Evolutionary conservation across 75 land plant genomes (phyloP).

Genomic region (Cunninghamia lanceolata): DNA sequence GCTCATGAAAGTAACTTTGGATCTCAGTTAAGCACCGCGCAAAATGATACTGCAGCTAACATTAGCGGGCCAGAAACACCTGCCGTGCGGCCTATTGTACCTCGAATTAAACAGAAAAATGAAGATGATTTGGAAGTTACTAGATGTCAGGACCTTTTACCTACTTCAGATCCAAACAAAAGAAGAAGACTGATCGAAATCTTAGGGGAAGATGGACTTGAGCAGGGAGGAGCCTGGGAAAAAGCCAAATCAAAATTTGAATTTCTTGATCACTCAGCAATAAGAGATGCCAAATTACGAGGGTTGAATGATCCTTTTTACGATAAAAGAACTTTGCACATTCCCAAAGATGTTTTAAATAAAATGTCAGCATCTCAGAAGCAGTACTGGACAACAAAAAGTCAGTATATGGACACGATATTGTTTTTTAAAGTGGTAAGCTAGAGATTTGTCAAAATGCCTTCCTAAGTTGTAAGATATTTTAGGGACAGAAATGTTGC

Average conservation of each 20-base stretch:
- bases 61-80: constrained; percentile 48
- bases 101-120: constrained; percentile 63
- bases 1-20: background rate
- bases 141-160: constrained; percentile 9
- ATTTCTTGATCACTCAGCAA: constrained; percentile 68
- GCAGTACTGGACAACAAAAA: constrained; percentile 85
- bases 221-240: constrained; percentile 38
- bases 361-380: constrained; percentile 90
- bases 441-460: background rate
- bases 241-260: constrained; percentile 64
- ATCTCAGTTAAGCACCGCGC: background rate
- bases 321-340: constrained; percentile 74
- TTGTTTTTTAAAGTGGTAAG: constrained; percentile 96
- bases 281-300: constrained; percentile 69
- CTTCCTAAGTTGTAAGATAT: background rate
- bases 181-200: constrained; percentile 48
- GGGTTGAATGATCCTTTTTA: constrained; percentile 66
- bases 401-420: constrained; percentile 89
- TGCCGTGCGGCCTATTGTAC: constrained; percentile 39
- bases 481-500: background rate
- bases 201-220: constrained; percentile 24
- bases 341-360: constrained; percentile 70
- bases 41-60: constrained; percentile 18
- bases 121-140: constrained; percentile 30
- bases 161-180: constrained; percentile 34